These are phyloP conservation scores for Cokeromyces recurvatus DNA, from an alignment of 371 early-diverging fungal genomes.

Conservation along the genomic window DNA sequence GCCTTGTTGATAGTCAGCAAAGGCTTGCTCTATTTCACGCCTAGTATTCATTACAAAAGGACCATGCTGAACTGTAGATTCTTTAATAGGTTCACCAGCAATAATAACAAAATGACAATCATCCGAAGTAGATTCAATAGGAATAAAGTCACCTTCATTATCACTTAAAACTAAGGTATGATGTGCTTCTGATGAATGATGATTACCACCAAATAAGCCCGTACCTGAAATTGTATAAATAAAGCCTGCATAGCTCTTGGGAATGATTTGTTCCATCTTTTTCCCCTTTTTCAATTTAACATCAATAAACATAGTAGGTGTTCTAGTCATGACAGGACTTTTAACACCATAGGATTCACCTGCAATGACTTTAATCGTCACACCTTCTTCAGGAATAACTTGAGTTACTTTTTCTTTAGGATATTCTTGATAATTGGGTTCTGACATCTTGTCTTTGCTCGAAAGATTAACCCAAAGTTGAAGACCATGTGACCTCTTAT, in stretches of 20 bases:
- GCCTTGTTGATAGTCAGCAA: slow-evolving; percentile 44
- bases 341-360: slow-evolving; percentile 62
- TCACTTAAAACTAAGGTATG: slow-evolving; percentile 51
- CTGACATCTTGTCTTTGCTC: slow-evolving; percentile 70
- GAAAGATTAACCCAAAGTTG: slow-evolving; percentile 88
- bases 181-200: slow-evolving; percentile 48
- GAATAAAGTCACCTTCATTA: slow-evolving; percentile 35
- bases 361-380: slow-evolving; percentile 74
- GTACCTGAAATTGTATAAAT: slow-evolving; percentile 63
- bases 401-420: slow-evolving; percentile 53
- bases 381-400: slow-evolving; percentile 51
- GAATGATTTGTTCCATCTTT: slow-evolving; percentile 53
- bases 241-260: slow-evolving; percentile 58
- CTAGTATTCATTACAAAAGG: slow-evolving; percentile 61
- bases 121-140: slow-evolving; percentile 46
- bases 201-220: slow-evolving; percentile 45
- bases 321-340: slow-evolving; percentile 59
- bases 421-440: slow-evolving; percentile 76
- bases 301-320: slow-evolving; percentile 74
- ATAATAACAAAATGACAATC: slow-evolving; percentile 56
- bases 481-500: slow-evolving; percentile 55
- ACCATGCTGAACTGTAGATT: slow-evolving; percentile 56
- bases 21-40: slow-evolving; percentile 50
- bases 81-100: slow-evolving; percentile 54
- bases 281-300: slow-evolving; percentile 53